Percentiles rank a stretch among this genome's conserved stretches.
phyloP scores from a whole-genome alignment of 352 stramenopile species.

The Pythium rishiriense region DNA sequence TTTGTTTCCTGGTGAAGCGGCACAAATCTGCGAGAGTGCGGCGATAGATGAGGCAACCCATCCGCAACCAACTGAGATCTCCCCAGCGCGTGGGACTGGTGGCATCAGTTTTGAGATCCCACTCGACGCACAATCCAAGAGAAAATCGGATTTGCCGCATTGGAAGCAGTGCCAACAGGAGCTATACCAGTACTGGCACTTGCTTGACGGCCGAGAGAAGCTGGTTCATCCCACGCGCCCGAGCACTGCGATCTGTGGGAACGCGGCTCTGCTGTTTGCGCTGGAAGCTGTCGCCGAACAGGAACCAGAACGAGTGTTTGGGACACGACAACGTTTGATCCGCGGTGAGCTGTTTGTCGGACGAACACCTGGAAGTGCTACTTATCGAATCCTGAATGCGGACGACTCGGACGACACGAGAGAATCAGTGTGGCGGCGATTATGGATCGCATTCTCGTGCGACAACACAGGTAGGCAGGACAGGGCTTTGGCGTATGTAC shows the following conservation, averaged over 20 bases:
- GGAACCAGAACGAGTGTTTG: not conserved
- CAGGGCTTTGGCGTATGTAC: not conserved
- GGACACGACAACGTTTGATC: not conserved
- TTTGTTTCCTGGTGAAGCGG: constrained; percentile 4
- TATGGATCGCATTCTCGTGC: constrained; percentile 27
- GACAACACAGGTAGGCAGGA: constrained; percentile 4
- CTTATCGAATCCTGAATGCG: not conserved
- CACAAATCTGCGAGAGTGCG: not conserved
- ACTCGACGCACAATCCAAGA: not conserved
- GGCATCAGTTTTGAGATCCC: constrained; percentile 20
- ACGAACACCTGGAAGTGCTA: not conserved
- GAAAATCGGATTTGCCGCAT: not conserved
- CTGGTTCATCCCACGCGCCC: constrained; percentile 39
- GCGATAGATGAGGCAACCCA: not conserved
- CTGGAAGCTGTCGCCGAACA: constrained; percentile 21
- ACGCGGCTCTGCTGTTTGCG: constrained; percentile 49
- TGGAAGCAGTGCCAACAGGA: constrained; percentile 19
- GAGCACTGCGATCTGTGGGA: constrained; percentile 69
- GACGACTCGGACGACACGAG: constrained; percentile 19
- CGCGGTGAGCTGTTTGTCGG: constrained; percentile 16
- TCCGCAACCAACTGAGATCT: not conserved
- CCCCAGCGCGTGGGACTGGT: not conserved
- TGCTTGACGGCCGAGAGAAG: constrained; percentile 52
- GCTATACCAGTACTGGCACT: constrained; percentile 47
- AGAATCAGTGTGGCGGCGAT: constrained; percentile 14